Conservation (phyloP, 1,284 basidiomycete species). For the Trametes hirsuta region DNA sequence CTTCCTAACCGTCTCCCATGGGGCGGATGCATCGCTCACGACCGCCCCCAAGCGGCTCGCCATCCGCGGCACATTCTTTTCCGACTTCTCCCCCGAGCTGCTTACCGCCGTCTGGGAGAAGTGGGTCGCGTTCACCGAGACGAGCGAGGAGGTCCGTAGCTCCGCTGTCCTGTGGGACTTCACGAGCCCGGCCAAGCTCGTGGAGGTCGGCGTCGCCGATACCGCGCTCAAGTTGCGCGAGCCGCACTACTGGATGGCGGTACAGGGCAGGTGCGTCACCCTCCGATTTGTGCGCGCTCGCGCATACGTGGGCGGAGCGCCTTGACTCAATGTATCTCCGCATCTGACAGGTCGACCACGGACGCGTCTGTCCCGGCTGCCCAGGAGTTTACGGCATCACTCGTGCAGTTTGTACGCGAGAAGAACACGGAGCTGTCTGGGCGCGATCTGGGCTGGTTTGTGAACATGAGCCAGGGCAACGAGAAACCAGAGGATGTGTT, state of each 20-base stretch:
- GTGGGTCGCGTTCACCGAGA: slow-evolving; percentile 30
- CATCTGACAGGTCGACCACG: slow-evolving; percentile 15
- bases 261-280: slow-evolving; percentile 25
- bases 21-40: slow-evolving; percentile 23
- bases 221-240: slow-evolving; percentile 25
- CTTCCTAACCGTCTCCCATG: slow-evolving; percentile 26
- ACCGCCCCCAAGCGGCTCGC: slow-evolving; percentile 21
- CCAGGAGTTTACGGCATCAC: slow-evolving; percentile 9
- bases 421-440: slow-evolving; percentile 26
- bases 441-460: slow-evolving; percentile 23
- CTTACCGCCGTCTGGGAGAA: slow-evolving; percentile 23
- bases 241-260: slow-evolving; percentile 30
- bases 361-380: slow-evolving; percentile 17
- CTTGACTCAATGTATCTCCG: neutral
- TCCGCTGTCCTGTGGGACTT: slow-evolving; percentile 29
- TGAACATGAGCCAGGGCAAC: slow-evolving; percentile 25
- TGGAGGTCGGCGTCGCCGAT: slow-evolving; percentile 13
- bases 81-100: slow-evolving; percentile 25
- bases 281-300: neutral
- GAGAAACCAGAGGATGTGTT: slow-evolving; percentile 34
- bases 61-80: slow-evolving; percentile 29
- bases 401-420: slow-evolving; percentile 23
- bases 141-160: slow-evolving; percentile 24
- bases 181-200: slow-evolving; percentile 20
- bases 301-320: no score